A percentile compares a stretch with the other conserved stretches of the same genome.
Evolutionary conservation across 768 basidiomycete genomes (phyloP).

Genomic region (Lactifluus rugatus): DNA sequence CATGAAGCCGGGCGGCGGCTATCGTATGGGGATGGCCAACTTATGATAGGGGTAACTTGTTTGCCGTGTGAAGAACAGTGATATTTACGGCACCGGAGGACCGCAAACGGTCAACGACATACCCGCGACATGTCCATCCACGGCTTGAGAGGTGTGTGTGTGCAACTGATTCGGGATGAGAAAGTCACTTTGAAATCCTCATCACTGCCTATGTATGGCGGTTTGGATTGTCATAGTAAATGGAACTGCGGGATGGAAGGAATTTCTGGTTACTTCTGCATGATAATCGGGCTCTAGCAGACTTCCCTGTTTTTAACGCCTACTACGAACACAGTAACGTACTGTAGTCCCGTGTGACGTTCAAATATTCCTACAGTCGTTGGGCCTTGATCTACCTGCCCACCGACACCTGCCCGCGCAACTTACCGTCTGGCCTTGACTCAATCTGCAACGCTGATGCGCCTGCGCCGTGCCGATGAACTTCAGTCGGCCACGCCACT

Average conservation of each 20-base stretch:
- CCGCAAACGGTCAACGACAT: background rate
- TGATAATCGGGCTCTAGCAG: background rate
- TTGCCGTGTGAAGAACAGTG: background rate
- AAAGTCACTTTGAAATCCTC: too few species aligned
- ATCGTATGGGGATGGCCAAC: background rate
- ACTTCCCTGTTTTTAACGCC: background rate
- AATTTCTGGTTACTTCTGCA: too few species aligned
- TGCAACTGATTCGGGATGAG: too few species aligned
- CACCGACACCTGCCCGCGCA: conserved; percentile 11
- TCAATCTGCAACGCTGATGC: conserved; percentile 82
- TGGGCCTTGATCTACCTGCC: background rate
- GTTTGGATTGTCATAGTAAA: background rate
- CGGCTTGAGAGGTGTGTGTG: too few species aligned
- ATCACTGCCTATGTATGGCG: too few species aligned
- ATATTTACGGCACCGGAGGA: background rate
- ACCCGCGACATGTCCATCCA: background rate
- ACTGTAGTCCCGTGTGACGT: background rate
- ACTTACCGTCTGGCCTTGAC: conserved; percentile 58
- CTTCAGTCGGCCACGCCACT: conserved; percentile 37
- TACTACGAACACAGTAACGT: background rate
- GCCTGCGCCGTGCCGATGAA: conserved; percentile 67
- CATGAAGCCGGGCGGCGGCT: background rate
- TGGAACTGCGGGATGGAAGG: background rate
- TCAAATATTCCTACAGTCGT: background rate
- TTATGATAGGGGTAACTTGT: conserved; percentile 1